A percentile compares a stretch with the other conserved stretches of the same genome.
phyloP scores from a whole-genome alignment of 202 grass and related monocot genomes.

The Carex sylvatica region DNA sequence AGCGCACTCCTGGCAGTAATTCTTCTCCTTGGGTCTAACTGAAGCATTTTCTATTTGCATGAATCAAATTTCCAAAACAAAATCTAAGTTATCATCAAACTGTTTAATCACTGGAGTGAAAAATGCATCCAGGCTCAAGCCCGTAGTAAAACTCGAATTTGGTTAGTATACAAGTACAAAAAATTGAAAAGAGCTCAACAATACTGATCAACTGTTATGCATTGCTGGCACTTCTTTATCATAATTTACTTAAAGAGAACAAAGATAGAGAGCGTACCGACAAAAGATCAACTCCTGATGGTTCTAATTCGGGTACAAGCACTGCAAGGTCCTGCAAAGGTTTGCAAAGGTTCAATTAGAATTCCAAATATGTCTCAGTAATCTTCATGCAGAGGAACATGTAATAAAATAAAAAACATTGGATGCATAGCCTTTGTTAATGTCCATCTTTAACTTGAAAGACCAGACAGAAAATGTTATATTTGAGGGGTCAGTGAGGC shows the following conservation, averaged over 20 bases:
- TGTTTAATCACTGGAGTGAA: background rate
- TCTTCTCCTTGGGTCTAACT: constrained; percentile 69
- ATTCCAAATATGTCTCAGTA: background rate
- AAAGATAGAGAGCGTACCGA: constrained; percentile 41
- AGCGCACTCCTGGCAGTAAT: constrained; percentile 59
- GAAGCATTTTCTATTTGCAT: constrained; percentile 71
- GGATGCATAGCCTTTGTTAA: background rate
- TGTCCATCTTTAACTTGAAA: background rate
- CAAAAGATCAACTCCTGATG: constrained; percentile 74
- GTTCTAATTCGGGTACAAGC: constrained; percentile 59
- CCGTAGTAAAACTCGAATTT: background rate
- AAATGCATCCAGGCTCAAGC: background rate
- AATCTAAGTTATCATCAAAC: background rate
- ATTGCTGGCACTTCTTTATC: background rate
- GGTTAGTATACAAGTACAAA: background rate
- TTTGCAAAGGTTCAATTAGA: background rate
- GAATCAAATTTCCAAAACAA: constrained; percentile 12
- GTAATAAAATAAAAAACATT: background rate
- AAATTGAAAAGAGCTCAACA: background rate
- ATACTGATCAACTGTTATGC: background rate
- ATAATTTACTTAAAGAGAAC: background rate
- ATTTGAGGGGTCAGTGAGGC: background rate
- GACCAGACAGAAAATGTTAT: background rate
- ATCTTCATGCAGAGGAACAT: background rate
- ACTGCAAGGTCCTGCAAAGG: constrained; percentile 53